phyloP scores from a whole-genome alignment of 2,329 filamentous ascomycete species.

The Penicillium palitans region DNA sequence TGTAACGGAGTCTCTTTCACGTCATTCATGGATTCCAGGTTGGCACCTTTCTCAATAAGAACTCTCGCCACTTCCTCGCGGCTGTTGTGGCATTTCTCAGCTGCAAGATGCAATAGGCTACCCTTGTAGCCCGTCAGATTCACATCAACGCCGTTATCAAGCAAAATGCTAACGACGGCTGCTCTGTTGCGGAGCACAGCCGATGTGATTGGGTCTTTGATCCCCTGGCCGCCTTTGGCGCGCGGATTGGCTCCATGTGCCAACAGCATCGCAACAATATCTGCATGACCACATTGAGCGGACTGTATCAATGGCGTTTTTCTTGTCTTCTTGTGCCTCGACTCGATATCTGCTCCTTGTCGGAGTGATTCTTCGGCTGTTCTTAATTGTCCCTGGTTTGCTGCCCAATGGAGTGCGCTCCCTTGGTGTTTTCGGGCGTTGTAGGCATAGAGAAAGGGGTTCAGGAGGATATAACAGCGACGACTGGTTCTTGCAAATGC shows the following conservation, averaged over 20 bases:
- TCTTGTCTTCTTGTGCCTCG: not conserved
- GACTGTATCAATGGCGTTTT: not conserved
- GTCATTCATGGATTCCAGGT: not conserved
- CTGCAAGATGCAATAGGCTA: not conserved
- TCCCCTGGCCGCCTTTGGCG: not conserved
- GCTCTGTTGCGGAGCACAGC: not conserved
- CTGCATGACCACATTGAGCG: not conserved
- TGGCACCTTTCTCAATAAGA: conserved; percentile 4
- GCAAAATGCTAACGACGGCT: not conserved
- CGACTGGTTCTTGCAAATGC: not conserved
- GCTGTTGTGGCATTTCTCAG: not conserved
- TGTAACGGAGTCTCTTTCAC: not conserved
- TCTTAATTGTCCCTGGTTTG: not conserved
- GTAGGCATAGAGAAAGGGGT: conserved; percentile 4
- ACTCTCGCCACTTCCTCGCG: not conserved
- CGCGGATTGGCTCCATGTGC: not conserved
- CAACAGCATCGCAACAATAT: not conserved
- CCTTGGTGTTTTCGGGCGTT: not conserved
- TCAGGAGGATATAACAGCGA: not conserved
- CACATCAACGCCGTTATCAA: conserved; percentile 2
- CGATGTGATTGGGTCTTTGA: not conserved
- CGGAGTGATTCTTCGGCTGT: conserved; percentile 2
- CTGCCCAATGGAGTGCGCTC: conserved; percentile 10
- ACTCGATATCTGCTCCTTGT: conserved; percentile 3
- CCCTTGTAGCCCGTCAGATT: not conserved